Evolutionary conservation across 1,284 basidiomycete species (phyloP).

Genomic region (Malassezia yamatoensis): DNA sequence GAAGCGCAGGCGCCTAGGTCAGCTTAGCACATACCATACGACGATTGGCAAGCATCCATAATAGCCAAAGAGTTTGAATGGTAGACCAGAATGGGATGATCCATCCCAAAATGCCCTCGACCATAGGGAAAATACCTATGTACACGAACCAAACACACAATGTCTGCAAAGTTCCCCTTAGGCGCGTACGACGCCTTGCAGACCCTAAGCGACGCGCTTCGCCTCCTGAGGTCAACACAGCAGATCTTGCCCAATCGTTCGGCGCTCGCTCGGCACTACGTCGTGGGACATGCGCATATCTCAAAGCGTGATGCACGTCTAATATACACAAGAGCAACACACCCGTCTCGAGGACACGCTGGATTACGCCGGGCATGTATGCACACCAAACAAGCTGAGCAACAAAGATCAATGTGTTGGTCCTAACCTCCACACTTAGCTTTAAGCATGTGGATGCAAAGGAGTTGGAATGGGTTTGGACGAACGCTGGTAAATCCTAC

Average conservation of each 20-base stretch:
- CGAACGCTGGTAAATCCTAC: no score
- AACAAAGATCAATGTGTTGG: no score
- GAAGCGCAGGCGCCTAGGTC: background rate
- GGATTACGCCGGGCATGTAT: background rate
- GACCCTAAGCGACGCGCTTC: conserved; percentile 8
- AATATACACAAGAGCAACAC: conserved; percentile 3
- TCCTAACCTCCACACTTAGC: no score
- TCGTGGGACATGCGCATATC: background rate
- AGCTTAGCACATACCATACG: background rate
- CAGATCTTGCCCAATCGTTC: conserved; percentile 5
- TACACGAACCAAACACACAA: conserved; percentile 8
- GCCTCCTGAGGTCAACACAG: background rate
- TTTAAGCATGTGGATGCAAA: no score
- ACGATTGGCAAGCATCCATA: conserved; percentile 15
- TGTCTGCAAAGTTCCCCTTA: background rate
- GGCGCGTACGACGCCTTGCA: background rate
- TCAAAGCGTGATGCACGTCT: conserved; percentile 8
- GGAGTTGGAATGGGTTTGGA: no score
- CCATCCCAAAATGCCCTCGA: conserved; percentile 4
- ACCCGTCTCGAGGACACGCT: conserved; percentile 5
- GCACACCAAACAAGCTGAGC: no score
- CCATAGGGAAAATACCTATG: background rate
- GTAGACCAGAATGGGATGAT: conserved; percentile 10
- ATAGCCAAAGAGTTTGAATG: conserved; percentile 6
- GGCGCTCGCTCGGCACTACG: background rate